phyloP scores from a whole-genome alignment of 208 protist species.

The Phytomonas sp. region DNA sequence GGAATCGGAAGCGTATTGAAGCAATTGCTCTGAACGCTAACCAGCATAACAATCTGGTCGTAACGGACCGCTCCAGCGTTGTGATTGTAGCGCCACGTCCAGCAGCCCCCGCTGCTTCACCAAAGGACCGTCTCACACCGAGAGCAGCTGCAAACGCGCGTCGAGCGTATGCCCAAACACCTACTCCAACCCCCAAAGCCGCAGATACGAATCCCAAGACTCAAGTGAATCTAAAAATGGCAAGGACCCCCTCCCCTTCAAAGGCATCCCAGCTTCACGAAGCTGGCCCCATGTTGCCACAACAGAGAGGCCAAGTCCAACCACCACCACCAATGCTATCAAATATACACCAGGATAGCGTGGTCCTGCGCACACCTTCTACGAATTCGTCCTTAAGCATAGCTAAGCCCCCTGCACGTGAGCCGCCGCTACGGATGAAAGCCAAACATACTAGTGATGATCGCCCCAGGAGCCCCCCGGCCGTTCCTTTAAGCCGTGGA shows the following conservation, averaged over 20 bases:
- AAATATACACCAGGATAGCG: background rate
- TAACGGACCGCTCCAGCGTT: slow-evolving; percentile 33
- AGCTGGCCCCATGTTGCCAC: background rate
- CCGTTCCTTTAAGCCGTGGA: background rate
- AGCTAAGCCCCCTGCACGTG: background rate
- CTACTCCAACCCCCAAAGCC: background rate
- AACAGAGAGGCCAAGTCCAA: background rate
- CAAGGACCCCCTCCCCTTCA: background rate
- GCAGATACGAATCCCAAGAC: background rate
- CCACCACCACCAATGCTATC: background rate
- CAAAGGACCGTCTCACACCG: background rate
- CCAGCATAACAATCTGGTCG: slow-evolving; percentile 20
- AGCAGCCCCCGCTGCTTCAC: background rate
- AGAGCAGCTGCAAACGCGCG: background rate
- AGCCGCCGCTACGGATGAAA: background rate
- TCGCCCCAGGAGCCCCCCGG: background rate
- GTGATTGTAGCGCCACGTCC: slow-evolving; percentile 34
- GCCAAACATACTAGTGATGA: background rate
- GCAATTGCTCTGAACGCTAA: background rate
- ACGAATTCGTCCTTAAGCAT: background rate
- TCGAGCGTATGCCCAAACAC: background rate
- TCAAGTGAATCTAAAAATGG: background rate
- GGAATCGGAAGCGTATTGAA: background rate
- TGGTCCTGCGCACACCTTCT: background rate
- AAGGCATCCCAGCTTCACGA: background rate